Conservation (phyloP, 768 basidiomycete genomes). For the Multifurca ochricompacta region DNA sequence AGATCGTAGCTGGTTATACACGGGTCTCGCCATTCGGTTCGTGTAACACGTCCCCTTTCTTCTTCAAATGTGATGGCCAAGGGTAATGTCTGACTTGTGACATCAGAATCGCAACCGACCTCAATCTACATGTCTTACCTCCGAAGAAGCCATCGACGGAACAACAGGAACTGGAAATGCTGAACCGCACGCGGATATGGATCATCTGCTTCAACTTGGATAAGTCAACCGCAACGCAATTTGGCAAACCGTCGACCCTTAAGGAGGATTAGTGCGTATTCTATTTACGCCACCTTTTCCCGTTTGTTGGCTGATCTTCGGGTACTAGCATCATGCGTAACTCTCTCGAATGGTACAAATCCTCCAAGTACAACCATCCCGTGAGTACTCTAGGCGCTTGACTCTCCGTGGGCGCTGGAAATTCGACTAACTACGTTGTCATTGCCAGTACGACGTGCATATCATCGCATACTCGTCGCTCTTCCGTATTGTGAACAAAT, state of each 20-base stretch:
- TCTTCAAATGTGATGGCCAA: slow-evolving; percentile 19
- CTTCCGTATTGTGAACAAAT: slow-evolving; percentile 18
- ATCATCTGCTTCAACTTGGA: slow-evolving; percentile 87
- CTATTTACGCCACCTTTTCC: slow-evolving; percentile 22
- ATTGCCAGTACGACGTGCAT: slow-evolving; percentile 17
- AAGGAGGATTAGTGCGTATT: slow-evolving; percentile 60
- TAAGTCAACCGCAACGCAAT: slow-evolving; percentile 79
- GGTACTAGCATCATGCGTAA: slow-evolving; percentile 15
- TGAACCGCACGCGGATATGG: slow-evolving; percentile 88
- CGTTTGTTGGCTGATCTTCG: not conserved
- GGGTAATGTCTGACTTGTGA: not conserved
- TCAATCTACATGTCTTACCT: slow-evolving; percentile 77
- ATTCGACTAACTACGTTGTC: not conserved
- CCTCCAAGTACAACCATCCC: slow-evolving; percentile 11
- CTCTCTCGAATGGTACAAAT: slow-evolving; percentile 18
- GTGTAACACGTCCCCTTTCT: slow-evolving; percentile 15
- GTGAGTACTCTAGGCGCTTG: not conserved
- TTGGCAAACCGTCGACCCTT: slow-evolving; percentile 82
- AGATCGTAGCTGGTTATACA: slow-evolving; percentile 83
- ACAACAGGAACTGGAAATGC: slow-evolving; percentile 73
- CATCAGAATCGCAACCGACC: slow-evolving; percentile 73
- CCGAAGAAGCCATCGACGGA: slow-evolving; percentile 72
- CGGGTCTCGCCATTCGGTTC: slow-evolving; percentile 82
- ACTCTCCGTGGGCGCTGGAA: not conserved
- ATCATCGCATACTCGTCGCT: slow-evolving; percentile 17